Conservation (phyloP, 305 asterid genomes). For the Fraxinus sp. region DNA sequence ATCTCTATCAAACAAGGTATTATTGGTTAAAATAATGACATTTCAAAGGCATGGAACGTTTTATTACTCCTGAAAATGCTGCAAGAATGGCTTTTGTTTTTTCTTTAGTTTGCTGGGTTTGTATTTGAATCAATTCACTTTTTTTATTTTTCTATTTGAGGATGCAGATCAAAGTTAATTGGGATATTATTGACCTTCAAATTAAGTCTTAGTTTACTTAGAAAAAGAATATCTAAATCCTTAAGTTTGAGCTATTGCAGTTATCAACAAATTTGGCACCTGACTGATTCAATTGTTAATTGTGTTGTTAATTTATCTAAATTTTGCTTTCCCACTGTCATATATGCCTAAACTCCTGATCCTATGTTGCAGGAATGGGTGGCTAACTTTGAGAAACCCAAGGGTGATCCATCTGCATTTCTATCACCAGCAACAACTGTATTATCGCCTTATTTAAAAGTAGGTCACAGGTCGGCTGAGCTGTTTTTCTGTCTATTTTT, state of each 20-base stretch:
- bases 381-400: constrained; percentile 92
- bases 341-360: constrained; percentile 6
- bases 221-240: background rate
- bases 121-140: background rate
- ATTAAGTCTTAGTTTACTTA: background rate
- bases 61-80: constrained; percentile 6
- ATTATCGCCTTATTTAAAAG: constrained; percentile 88
- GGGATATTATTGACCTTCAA: background rate
- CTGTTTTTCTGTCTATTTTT: constrained; percentile 16
- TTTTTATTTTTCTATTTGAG: background rate
- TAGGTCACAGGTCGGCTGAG: constrained; percentile 34
- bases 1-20: constrained; percentile 70
- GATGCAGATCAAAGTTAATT: background rate
- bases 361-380: constrained; percentile 72
- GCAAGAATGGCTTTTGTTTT: background rate
- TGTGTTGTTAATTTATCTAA: background rate
- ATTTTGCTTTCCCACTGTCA: background rate
- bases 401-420: constrained; percentile 91
- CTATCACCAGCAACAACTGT: constrained; percentile 89
- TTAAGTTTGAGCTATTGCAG: background rate
- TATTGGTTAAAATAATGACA: background rate
- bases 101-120: background rate
- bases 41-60: background rate
- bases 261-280: background rate
- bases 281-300: background rate